phyloP scores from a whole-genome alignment of 352 stramenopile genomes.

The Globisporangium splendens region DNA sequence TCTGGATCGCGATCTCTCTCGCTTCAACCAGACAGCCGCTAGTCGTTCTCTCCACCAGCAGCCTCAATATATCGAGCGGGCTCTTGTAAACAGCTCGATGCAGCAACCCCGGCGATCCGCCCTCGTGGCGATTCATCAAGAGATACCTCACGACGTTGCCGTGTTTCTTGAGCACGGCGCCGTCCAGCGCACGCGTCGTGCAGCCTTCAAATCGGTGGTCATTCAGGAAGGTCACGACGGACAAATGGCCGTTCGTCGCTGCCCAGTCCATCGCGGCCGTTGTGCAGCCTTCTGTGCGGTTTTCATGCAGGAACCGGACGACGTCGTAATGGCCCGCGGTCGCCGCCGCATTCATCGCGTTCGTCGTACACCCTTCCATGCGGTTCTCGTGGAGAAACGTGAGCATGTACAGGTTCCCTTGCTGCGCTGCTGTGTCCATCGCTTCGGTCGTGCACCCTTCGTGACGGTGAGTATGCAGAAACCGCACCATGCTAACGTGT shows the following conservation, averaged over 20 bases:
- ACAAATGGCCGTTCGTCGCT: not conserved
- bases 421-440: not conserved
- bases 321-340: not conserved
- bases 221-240: not conserved
- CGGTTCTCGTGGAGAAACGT: slow-evolving; percentile 1
- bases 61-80: not conserved
- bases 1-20: not conserved
- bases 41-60: not conserved
- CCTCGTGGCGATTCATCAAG: not conserved
- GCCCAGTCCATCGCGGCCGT: slow-evolving; percentile 2
- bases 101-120: not conserved
- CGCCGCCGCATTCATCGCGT: not conserved
- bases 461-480: not conserved
- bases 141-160: not conserved
- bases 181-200: not conserved
- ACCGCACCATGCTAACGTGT: not conserved
- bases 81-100: not conserved
- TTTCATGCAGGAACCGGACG: not conserved
- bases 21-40: slow-evolving; percentile 4
- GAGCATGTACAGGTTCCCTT: not conserved
- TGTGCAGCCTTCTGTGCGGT: slow-evolving; percentile 1
- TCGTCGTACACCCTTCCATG: not conserved
- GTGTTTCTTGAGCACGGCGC: not conserved
- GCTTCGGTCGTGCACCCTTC: not conserved
- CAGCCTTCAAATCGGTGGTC: slow-evolving; percentile 3